These are phyloP conservation scores for Aureobasidium sp. DNA, from an alignment of 2,329 filamentous ascomycete genomes.

Conservation along the genomic window DNA sequence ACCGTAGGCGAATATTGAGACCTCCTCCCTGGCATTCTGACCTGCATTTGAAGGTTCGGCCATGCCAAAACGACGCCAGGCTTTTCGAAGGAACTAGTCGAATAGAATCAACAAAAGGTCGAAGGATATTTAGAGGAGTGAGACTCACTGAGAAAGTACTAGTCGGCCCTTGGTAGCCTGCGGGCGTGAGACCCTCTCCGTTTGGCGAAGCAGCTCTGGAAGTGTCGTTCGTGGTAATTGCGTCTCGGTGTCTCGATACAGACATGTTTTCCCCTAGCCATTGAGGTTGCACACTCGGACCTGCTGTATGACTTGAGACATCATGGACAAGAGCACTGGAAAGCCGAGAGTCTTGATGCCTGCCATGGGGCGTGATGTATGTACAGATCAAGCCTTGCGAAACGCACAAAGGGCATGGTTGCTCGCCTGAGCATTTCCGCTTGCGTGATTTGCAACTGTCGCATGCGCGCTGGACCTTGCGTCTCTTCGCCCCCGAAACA, in stretches of 20 bases:
- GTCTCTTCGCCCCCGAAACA: neutral
- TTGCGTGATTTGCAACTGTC: neutral
- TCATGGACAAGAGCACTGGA: neutral
- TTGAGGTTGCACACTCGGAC: neutral
- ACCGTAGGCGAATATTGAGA: constrained; percentile 13
- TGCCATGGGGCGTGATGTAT: neutral
- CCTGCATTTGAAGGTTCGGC: neutral
- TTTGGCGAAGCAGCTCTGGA: neutral
- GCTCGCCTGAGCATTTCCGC: neutral
- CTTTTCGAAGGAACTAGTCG: neutral
- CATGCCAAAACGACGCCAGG: neutral
- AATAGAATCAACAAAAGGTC: neutral
- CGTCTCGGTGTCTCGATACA: neutral
- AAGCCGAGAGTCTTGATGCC: neutral
- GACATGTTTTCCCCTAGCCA: neutral
- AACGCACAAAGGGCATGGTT: neutral
- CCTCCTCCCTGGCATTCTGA: neutral
- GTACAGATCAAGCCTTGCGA: neutral
- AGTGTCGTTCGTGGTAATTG: neutral
- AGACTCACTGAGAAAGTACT: neutral
- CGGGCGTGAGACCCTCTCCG: neutral
- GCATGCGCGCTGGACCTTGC: neutral
- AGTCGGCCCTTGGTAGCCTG: neutral
- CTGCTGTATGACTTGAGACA: neutral
- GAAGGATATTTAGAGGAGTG: neutral